phyloP scores from a whole-genome alignment of 768 basidiomycete genomes.

The Crucibulum laeve region DNA sequence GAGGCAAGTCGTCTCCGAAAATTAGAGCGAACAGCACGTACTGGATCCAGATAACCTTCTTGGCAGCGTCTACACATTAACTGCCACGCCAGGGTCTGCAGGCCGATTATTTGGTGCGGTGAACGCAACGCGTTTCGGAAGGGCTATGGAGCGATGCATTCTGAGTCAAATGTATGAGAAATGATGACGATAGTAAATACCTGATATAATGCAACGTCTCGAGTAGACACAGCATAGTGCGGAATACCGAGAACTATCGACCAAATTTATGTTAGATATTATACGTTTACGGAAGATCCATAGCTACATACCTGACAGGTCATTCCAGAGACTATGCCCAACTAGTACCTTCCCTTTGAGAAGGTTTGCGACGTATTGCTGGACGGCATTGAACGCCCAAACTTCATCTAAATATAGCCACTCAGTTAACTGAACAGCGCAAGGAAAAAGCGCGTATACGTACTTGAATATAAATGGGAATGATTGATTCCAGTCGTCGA shows the following conservation, averaged over 20 bases:
- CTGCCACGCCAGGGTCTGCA: constrained; percentile 79
- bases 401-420: constrained; percentile 38
- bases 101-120: constrained; percentile 64
- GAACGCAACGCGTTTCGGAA: constrained; percentile 69
- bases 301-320: constrained; percentile 60
- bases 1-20: not conserved
- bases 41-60: constrained; percentile 68
- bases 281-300: constrained; percentile 6
- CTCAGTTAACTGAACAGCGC: constrained; percentile 3
- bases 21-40: constrained; percentile 29
- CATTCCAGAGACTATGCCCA: constrained; percentile 78
- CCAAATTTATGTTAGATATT: not conserved
- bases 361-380: constrained; percentile 58
- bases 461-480: constrained; percentile 35
- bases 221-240: constrained; percentile 71
- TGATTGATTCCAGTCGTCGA: constrained; percentile 51
- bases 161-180: constrained; percentile 7
- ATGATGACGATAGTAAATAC: constrained; percentile 18
- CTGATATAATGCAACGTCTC: constrained; percentile 77
- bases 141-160: constrained; percentile 41
- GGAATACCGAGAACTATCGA: constrained; percentile 81
- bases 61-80: constrained; percentile 78
- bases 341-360: constrained; percentile 71
- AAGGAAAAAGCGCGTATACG: constrained; percentile 8
- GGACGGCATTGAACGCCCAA: constrained; percentile 56